phyloP scores from a whole-genome alignment of 768 basidiomycete species.

The Tylopilus sp. region DNA sequence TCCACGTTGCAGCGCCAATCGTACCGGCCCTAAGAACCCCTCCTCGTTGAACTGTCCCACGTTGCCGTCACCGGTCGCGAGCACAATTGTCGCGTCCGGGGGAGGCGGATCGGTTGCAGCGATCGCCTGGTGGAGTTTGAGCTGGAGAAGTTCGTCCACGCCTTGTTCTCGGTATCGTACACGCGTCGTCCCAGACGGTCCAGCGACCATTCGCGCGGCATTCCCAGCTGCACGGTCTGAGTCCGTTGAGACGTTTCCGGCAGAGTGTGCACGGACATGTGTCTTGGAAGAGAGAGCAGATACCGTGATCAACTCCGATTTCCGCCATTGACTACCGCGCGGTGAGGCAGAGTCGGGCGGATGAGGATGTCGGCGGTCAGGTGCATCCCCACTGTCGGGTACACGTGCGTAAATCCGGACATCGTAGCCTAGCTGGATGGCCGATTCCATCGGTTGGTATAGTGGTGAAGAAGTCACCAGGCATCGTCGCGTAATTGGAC shows the following conservation, averaged over 20 bases:
- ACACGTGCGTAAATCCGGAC: slow-evolving; percentile 68
- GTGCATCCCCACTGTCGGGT: slow-evolving; percentile 61
- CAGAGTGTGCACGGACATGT: slow-evolving; percentile 16
- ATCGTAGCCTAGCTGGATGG: slow-evolving; percentile 72
- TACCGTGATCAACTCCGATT: slow-evolving; percentile 12
- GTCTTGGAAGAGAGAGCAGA: slow-evolving; percentile 5
- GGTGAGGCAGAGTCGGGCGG: slow-evolving; percentile 11
- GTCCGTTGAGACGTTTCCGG: slow-evolving; percentile 25
- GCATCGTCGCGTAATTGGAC: slow-evolving; percentile 69
- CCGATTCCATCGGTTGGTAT: slow-evolving; percentile 76
- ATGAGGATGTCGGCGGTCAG: slow-evolving; percentile 41
- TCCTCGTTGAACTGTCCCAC: slow-evolving; percentile 90
- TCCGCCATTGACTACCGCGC: slow-evolving; percentile 20
- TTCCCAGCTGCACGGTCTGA: slow-evolving; percentile 18
- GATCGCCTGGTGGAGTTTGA: slow-evolving; percentile 87
- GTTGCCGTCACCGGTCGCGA: slow-evolving; percentile 93
- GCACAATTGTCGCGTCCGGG: slow-evolving; percentile 71
- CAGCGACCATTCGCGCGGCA: slow-evolving; percentile 9
- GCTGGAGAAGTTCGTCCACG: slow-evolving; percentile 90
- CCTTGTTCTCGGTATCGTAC: slow-evolving; percentile 84
- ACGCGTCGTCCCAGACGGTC: slow-evolving; percentile 27
- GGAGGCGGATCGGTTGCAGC: slow-evolving; percentile 66
- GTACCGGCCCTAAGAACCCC: slow-evolving; percentile 86
- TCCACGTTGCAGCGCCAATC: slow-evolving; percentile 81
- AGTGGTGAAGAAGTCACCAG: slow-evolving; percentile 80